Evolutionary conservation across 768 basidiomycete genomes (phyloP).

Genomic region (Candolleomyces eurysporus): DNA sequence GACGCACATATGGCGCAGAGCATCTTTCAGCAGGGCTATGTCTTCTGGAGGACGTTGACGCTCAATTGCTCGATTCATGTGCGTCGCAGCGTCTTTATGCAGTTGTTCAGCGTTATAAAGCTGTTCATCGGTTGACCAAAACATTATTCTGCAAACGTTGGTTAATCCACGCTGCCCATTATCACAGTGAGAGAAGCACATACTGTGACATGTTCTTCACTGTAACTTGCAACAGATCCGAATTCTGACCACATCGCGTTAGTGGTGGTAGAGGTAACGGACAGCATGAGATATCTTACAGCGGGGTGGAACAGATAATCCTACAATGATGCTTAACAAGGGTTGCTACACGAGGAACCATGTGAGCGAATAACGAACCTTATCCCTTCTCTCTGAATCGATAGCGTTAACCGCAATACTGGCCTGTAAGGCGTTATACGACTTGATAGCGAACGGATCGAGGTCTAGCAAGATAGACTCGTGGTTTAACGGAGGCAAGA

Average conservation of each 20-base stretch:
- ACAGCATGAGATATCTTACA: constrained; percentile 31
- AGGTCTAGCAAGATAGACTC: constrained; percentile 67
- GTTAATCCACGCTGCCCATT: not conserved
- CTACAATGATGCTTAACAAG: constrained; percentile 30
- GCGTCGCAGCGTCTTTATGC: constrained; percentile 31
- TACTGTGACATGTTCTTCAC: constrained; percentile 78
- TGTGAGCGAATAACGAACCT: constrained; percentile 27
- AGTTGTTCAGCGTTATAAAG: constrained; percentile 57
- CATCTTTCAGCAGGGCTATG: constrained; percentile 46
- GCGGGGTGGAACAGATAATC: constrained; percentile 79
- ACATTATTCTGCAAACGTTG: constrained; percentile 53
- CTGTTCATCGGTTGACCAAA: constrained; percentile 68
- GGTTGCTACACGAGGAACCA: not conserved
- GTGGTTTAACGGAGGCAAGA: constrained; percentile 59
- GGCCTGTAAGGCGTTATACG: constrained; percentile 79
- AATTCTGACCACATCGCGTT: constrained; percentile 41
- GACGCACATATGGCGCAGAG: constrained; percentile 60
- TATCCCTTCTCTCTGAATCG: constrained; percentile 68
- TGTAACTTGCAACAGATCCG: constrained; percentile 45
- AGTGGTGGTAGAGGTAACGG: not conserved
- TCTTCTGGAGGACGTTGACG: constrained; percentile 48
- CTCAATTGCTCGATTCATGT: constrained; percentile 38
- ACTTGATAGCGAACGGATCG: constrained; percentile 58
- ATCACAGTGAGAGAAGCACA: no score
- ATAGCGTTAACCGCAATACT: constrained; percentile 71